Base-by-base conservation (phyloP, 208 protist species). In the Wallacemonas sp. region DNA sequence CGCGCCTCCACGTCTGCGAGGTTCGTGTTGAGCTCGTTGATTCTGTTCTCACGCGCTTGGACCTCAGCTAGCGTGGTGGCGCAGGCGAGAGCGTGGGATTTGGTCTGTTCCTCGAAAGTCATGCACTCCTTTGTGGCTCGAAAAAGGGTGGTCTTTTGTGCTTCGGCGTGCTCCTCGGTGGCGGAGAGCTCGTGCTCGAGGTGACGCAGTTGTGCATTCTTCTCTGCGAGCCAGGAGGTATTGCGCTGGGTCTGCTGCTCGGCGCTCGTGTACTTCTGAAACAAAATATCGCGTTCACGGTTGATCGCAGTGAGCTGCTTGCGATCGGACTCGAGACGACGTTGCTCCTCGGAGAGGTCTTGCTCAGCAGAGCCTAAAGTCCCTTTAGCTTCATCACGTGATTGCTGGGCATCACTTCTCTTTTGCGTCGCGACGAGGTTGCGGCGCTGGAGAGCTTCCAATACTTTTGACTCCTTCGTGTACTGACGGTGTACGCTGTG, bases 11-110 rank as follows among this genome's bases (percentile, higher is more conserved):
- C 72, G 27, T 97, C 93, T 2, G 65, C 55, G 21, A 96, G 61
- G 36, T 81, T 58, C 70, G 92, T 91, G 67, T 98, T 77, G 2
- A 97, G 64, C 34, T 98, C 88, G 14, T 70, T 65, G 38, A 97
- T 74, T 65, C 90, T 80, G 34, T 76, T 59, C 36, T 98, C 86
- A 17, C 83, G 61, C 9, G 83, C 68, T 58, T 97, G 89, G 1
- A 98, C 73, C 51, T 98, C 92, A 55, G 96, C 82, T 49, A 98
- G 70, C 22, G 93, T 80, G 62, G 90, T 87, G 2, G 85, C 73
- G 44, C 88, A 93, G 49, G 86, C 78, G 2, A 84, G 59, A 1
- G 77, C 78, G 53, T 82, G 75, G 11, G 84, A 62, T 33, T 89
- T 84, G 4, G 88, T 80, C 33, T 96, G 65, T 12, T 85, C 63